These are phyloP conservation scores for Elongisporangium senticosum DNA, from an alignment of 352 stramenopile genomes.

Conservation along the genomic window DNA sequence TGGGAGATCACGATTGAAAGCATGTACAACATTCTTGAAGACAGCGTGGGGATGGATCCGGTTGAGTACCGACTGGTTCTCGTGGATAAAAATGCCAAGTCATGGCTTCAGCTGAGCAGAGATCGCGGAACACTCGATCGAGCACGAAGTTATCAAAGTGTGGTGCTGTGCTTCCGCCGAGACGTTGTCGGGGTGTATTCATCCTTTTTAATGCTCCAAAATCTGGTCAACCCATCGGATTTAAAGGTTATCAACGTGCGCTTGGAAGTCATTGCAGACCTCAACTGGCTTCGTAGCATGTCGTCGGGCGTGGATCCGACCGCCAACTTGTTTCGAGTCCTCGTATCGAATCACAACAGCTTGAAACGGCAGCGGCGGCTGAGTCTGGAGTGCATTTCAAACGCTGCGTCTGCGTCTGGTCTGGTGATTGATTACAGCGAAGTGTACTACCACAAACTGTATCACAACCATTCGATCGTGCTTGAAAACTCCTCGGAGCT, in stretches of 20 bases:
- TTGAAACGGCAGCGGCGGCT: conserved; percentile 50
- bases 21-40: conserved; percentile 36
- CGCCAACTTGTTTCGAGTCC: conserved; percentile 81
- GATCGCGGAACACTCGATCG: conserved; percentile 73
- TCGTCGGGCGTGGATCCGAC: conserved; percentile 56
- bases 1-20: conserved; percentile 88
- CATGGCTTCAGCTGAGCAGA: conserved; percentile 78
- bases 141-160: conserved; percentile 72
- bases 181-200: conserved; percentile 81
- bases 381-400: conserved; percentile 33
- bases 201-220: conserved; percentile 84
- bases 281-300: conserved; percentile 81
- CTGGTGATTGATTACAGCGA: conserved; percentile 82
- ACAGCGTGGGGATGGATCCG: conserved; percentile 31
- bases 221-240: conserved; percentile 73
- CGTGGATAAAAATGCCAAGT: conserved; percentile 64
- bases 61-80: conserved; percentile 76
- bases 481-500: conserved; percentile 84
- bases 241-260: conserved; percentile 85
- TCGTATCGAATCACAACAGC: conserved; percentile 71
- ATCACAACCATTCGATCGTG: conserved; percentile 88
- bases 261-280: conserved; percentile 80
- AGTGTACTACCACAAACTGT: conserved; percentile 86
- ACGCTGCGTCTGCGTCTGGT: conserved; percentile 13
- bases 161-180: conserved; percentile 79